Evolutionary conservation across 1,139 yeast species (phyloP), one percentile per base, ranked within the genome.

Genomic region (Taiozyma sp.): DNA sequence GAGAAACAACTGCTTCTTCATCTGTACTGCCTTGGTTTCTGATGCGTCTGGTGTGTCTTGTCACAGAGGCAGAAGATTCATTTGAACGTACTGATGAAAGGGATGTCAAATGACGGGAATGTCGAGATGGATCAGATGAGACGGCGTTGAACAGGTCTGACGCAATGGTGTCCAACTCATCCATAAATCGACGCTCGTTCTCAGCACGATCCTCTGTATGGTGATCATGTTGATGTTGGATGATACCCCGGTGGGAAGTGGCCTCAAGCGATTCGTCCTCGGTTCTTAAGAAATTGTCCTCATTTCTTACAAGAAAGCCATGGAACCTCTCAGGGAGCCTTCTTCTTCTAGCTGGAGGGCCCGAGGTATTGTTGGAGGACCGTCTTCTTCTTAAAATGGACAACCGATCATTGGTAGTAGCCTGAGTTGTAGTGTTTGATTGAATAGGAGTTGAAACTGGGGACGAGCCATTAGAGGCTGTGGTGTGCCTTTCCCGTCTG

Each of bases 291-390:
- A 24, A 38, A 38, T 19, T 38, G 8, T 38, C 14, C 12, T 38
- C 41, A 12, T 16, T 38, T 19, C 41, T 38, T 2, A 13, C 41
- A 16, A 38, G 41, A 14, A 50, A 36, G 14, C 51, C 56, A 8
- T 48, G 44, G 6, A 52, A 23, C 38, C 53, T 40, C 8, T 23
- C 47, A 12, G 54, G 59, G 10, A 57, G 44, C 13, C 64, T 48
- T 54, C 63, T 60, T 48, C 61, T 53, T 40, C 62, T 56, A 7
- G 58, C 27, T 2, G 62, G 57, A 1, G 62, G 60, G 5, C 41
- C n/a, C 1, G 48, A 44, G 32, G 56, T 53, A 29, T 49, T 52
- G 13, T 61, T 45, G 1, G 63, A 59, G 1, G 64, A 58, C 5
- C 63, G 55, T 47, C 65, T 54, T 54, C 65, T 55, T 50, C 62